Conservation (phyloP, 2,329 filamentous ascomycete genomes). For the Calonectria fujianensis region DNA sequence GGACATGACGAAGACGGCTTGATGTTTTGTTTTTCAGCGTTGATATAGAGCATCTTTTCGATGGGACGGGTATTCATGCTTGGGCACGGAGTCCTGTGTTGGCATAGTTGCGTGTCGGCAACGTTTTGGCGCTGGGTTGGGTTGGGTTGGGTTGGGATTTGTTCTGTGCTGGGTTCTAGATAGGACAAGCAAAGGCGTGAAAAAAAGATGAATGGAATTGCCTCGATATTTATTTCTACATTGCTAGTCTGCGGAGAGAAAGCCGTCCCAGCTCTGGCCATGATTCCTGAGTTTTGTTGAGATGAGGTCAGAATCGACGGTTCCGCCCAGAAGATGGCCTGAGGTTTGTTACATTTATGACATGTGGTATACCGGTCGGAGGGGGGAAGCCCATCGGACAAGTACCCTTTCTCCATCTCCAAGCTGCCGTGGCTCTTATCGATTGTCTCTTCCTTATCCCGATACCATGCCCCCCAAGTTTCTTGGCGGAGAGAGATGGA, state of each 20-base stretch:
- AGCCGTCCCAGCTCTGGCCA: slow-evolving; percentile 21
- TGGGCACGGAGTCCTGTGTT: slow-evolving; percentile 8
- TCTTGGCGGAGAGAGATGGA: slow-evolving; percentile 2
- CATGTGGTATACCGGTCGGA: background rate
- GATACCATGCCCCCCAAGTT: no score
- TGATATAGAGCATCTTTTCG: slow-evolving; percentile 9
- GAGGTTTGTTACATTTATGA: slow-evolving; percentile 14
- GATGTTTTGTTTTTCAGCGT: background rate
- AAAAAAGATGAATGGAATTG: slow-evolving; percentile 34
- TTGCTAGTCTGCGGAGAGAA: slow-evolving; percentile 40
- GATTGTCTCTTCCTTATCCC: slow-evolving; percentile 18
- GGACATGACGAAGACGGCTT: slow-evolving; percentile 35
- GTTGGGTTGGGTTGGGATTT: background rate
- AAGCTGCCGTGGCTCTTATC: slow-evolving; percentile 7
- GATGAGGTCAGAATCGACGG: slow-evolving; percentile 15
- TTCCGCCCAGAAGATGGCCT: slow-evolving; percentile 18
- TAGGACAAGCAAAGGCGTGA: slow-evolving; percentile 20
- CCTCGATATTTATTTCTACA: slow-evolving; percentile 24
- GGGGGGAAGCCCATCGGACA: slow-evolving; percentile 26
- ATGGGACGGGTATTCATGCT: slow-evolving; percentile 2
- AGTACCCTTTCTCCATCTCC: slow-evolving; percentile 14
- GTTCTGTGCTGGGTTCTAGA: slow-evolving; percentile 14
- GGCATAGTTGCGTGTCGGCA: slow-evolving; percentile 1
- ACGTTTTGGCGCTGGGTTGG: slow-evolving; percentile 8
- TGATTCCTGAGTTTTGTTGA: slow-evolving; percentile 13